These are phyloP conservation scores for Lupinus albus DNA, from an alignment of 306 rosid genomes.

Conservation along the genomic window DNA sequence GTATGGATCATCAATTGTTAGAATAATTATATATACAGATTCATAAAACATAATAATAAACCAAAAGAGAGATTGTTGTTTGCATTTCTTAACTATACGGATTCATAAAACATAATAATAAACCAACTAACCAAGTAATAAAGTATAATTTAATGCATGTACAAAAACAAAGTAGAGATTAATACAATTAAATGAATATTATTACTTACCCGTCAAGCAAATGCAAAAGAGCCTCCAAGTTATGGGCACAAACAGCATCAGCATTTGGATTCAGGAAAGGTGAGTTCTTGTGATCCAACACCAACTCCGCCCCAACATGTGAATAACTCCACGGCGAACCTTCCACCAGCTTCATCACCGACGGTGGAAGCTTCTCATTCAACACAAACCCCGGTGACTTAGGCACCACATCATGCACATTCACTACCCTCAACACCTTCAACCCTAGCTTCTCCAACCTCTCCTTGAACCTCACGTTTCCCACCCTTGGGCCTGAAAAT, in stretches of 20 bases:
- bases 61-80: too few species aligned
- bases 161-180: too few species aligned
- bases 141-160: too few species aligned
- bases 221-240: constrained; percentile 84
- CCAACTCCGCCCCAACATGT: constrained; percentile 72
- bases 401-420: constrained; percentile 68
- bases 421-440: constrained; percentile 77
- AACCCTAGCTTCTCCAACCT: constrained; percentile 62
- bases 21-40: too few species aligned
- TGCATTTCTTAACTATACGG: too few species aligned
- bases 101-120: too few species aligned
- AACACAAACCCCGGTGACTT: constrained; percentile 68
- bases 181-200: too few species aligned
- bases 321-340: constrained; percentile 81
- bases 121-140: too few species aligned
- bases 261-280: constrained; percentile 63
- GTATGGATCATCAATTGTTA: too few species aligned
- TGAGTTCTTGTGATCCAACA: constrained; percentile 63
- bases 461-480: constrained; percentile 75
- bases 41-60: too few species aligned
- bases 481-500: constrained; percentile 82
- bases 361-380: constrained; percentile 55
- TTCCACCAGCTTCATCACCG: constrained; percentile 60
- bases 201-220: constrained; percentile 71
- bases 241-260: constrained; percentile 62